These are phyloP conservation scores for Cladophialophora exuberans DNA, from an alignment of 2,329 filamentous ascomycete genomes.

Conservation along the genomic window DNA sequence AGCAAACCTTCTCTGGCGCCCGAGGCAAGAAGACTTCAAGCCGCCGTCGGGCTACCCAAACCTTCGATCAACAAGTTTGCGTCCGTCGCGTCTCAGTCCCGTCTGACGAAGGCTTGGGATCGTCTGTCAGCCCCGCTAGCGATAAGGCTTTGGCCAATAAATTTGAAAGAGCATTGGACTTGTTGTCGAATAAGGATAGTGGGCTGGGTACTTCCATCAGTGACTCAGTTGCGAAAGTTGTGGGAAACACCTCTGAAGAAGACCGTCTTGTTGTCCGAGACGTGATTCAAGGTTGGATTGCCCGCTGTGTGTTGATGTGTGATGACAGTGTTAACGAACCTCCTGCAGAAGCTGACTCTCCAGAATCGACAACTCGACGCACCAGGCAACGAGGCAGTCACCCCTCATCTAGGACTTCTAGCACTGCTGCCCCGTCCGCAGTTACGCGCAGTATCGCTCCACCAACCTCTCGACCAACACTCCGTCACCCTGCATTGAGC, in stretches of 20 bases:
- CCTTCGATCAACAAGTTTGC: constrained; percentile 35
- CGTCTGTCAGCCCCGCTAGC: constrained; percentile 68
- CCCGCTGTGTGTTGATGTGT: constrained; percentile 34
- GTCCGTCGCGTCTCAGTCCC: constrained; percentile 58
- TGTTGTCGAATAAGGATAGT: constrained; percentile 39
- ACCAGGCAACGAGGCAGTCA: constrained; percentile 19
- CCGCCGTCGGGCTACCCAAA: constrained; percentile 29
- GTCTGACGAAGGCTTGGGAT: constrained; percentile 87
- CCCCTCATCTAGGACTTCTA: constrained; percentile 16
- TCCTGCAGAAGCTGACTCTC: constrained; percentile 32
- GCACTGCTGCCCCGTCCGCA: constrained; percentile 43
- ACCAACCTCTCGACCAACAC: constrained; percentile 47
- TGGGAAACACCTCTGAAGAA: constrained; percentile 34
- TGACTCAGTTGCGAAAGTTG: constrained; percentile 32
- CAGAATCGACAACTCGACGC: constrained; percentile 24
- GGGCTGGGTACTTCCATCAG: constrained; percentile 28
- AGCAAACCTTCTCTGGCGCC: constrained; percentile 60
- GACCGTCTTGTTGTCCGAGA: constrained; percentile 29
- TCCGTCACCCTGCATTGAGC: constrained; percentile 65
- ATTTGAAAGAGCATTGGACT: constrained; percentile 43
- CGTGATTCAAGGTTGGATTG: constrained; percentile 36
- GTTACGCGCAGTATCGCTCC: constrained; percentile 64
- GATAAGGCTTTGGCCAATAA: constrained; percentile 50
- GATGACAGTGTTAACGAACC: constrained; percentile 30
- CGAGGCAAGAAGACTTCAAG: constrained; percentile 41